Evolutionary conservation across 331 rosid species (phyloP), one percentile per base, ranked within the genome.

Genomic region (Quercus lobata): DNA sequence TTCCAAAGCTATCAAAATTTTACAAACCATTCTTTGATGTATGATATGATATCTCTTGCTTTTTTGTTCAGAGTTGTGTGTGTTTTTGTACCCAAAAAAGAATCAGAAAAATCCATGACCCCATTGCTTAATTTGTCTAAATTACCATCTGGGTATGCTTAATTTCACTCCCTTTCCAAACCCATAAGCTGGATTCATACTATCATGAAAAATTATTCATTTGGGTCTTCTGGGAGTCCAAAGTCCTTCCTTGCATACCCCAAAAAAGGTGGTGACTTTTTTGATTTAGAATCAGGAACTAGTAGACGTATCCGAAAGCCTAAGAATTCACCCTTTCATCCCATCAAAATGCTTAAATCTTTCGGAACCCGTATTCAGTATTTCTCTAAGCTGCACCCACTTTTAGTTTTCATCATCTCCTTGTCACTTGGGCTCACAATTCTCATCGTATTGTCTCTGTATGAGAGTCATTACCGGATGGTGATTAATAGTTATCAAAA

Each of bases 251-350:
- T 22, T 52, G 88, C 93, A 57, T 89, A 89, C 86, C 84, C 86
- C 12, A 41, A 41, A 37, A 86, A 80, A 74, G 86, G 69, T 3
- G 92, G 63, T 4, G 96, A 95, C 49, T 86, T 89, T 68, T 88
- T 89, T 68, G 98, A 93, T 82, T 80, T 86, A 74, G 99, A 95
- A 91, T 93, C 96, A 5, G 96, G 90, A 75, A 83, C 76, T 69
- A 69, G 76, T 72, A 89, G 87, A 80, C 88, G 89, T 85, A 54
- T 75, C 34, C 84, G 96, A 37, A 95, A 83, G 86, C 85, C 83
- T 21, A 91, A 76, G 80, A 83, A 10, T 4, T 63, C 92, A 2
- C 53, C 60, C 53, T 41, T 80, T 24, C 73, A 63, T 44, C 89
- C 89, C 55, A 12, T 88, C 80, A 90, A 86, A 86, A 95, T 90